Percentiles rank a stretch among this genome's conserved stretches.
Conservation (phyloP, 2,329 filamentous ascomycete species). For the Pseudogymnoascus sp. region DNA sequence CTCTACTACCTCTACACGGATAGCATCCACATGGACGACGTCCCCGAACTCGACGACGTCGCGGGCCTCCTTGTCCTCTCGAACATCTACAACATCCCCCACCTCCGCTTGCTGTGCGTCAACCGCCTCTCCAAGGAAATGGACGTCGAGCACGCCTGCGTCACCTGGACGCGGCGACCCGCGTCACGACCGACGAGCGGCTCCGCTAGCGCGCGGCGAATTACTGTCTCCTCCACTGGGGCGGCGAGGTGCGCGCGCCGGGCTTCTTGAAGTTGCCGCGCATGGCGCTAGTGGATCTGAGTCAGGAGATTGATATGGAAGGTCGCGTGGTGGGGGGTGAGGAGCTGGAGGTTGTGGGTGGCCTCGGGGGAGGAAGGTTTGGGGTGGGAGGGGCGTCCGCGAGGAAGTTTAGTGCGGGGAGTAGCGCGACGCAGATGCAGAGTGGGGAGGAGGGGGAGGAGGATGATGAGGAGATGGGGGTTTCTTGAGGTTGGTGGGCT, state of each 20-base stretch:
- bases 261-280: slow-evolving; percentile 79
- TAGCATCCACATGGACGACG: slow-evolving; percentile 60
- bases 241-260: slow-evolving; percentile 80
- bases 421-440: slow-evolving; percentile 47
- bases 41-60: slow-evolving; percentile 70
- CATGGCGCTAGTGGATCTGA: slow-evolving; percentile 77
- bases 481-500: slow-evolving; percentile 27
- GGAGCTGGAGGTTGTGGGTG: slow-evolving; percentile 39
- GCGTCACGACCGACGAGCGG: slow-evolving; percentile 87
- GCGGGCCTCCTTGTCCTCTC: slow-evolving; percentile 95
- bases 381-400: slow-evolving; percentile 37
- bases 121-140: slow-evolving; percentile 85
- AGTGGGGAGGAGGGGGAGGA: slow-evolving; percentile 50
- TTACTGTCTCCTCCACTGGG: slow-evolving; percentile 93
- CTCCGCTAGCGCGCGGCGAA: slow-evolving; percentile 78
- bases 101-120: slow-evolving; percentile 82
- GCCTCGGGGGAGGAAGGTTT: slow-evolving; percentile 42
- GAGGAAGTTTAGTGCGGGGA: slow-evolving; percentile 55
- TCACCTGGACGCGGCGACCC: slow-evolving; percentile 95
- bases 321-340: slow-evolving; percentile 73
- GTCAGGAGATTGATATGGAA: slow-evolving; percentile 87
- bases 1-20: slow-evolving; percentile 96
- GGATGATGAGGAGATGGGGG: slow-evolving; percentile 58
- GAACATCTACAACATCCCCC: slow-evolving; percentile 95
- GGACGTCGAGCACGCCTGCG: slow-evolving; percentile 88